These are phyloP conservation scores for Pestalotiopsis sp. DNA, from an alignment of 2,329 filamentous ascomycete genomes.

Conservation along the genomic window DNA sequence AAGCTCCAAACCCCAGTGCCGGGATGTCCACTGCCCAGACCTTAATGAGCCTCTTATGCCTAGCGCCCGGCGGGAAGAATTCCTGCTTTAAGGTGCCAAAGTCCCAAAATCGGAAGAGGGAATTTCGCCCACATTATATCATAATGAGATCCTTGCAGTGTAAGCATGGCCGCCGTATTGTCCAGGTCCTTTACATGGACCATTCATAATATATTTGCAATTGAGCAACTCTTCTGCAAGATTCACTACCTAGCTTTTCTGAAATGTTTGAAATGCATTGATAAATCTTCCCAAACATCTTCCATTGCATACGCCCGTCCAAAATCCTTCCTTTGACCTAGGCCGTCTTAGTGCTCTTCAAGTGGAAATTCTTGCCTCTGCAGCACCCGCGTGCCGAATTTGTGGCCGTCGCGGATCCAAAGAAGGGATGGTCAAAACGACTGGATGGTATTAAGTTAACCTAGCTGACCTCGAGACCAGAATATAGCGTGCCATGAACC, in stretches of 20 bases:
- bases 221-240: neutral
- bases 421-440: no score
- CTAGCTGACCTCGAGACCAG: no score
- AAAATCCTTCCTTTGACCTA: neutral
- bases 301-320: neutral
- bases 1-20: no score
- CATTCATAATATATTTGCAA: neutral
- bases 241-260: neutral
- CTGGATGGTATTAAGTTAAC: no score
- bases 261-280: neutral
- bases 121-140: neutral
- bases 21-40: no score
- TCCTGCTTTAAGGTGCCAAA: neutral
- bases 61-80: neutral
- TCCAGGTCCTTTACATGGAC: neutral
- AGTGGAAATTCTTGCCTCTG: neutral
- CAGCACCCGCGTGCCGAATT: neutral
- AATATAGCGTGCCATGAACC: no score
- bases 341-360: slow-evolving; percentile 1
- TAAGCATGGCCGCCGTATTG: neutral
- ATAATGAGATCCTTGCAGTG: neutral
- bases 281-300: neutral
- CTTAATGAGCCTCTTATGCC: no score
- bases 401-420: neutral
- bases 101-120: neutral